phyloP scores from a whole-genome alignment of 192 early-diverging fungal species.

The Backusella mclennaniae region DNA sequence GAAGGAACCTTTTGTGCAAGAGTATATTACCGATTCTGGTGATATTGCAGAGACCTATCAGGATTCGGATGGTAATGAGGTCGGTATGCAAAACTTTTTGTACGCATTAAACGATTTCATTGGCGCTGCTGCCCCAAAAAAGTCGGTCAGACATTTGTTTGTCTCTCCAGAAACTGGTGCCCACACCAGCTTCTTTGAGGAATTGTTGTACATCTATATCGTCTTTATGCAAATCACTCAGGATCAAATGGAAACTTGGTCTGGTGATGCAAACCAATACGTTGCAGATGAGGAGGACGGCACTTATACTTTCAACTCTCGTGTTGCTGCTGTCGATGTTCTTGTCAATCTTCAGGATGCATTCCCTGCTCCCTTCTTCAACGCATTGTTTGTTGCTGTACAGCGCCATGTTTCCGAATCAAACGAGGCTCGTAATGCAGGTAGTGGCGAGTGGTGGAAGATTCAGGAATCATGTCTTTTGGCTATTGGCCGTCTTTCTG shows the following conservation, averaged over 20 bases:
- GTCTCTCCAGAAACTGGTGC: slow-evolving; percentile 38
- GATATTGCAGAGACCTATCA: slow-evolving; percentile 45
- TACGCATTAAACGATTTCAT: slow-evolving; percentile 72
- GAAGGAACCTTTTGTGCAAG: slow-evolving; percentile 51
- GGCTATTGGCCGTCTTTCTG: slow-evolving; percentile 65
- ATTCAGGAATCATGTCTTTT: slow-evolving; percentile 81
- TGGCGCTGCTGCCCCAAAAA: slow-evolving; percentile 54
- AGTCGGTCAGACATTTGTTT: slow-evolving; percentile 52
- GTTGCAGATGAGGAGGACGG: slow-evolving; percentile 93
- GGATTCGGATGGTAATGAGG: slow-evolving; percentile 71
- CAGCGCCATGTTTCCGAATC: slow-evolving; percentile 54
- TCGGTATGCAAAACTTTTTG: slow-evolving; percentile 64
- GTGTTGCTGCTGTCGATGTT: slow-evolving; percentile 79
- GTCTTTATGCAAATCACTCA: slow-evolving; percentile 82
- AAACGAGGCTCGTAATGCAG: slow-evolving; percentile 44
- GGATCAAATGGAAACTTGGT: slow-evolving; percentile 80
- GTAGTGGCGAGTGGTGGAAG: slow-evolving; percentile 77
- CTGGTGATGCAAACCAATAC: slow-evolving; percentile 81
- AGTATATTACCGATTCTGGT: slow-evolving; percentile 44
- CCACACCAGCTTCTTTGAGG: slow-evolving; percentile 45
- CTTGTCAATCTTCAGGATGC: slow-evolving; percentile 34
- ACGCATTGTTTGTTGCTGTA: slow-evolving; percentile 52
- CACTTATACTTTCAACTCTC: slow-evolving; percentile 80
- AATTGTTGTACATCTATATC: slow-evolving; percentile 58
- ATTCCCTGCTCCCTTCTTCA: slow-evolving; percentile 44